Base-by-base conservation (phyloP, 2,329 filamentous ascomycete genomes). In the Acrodontium crateriforme region DNA sequence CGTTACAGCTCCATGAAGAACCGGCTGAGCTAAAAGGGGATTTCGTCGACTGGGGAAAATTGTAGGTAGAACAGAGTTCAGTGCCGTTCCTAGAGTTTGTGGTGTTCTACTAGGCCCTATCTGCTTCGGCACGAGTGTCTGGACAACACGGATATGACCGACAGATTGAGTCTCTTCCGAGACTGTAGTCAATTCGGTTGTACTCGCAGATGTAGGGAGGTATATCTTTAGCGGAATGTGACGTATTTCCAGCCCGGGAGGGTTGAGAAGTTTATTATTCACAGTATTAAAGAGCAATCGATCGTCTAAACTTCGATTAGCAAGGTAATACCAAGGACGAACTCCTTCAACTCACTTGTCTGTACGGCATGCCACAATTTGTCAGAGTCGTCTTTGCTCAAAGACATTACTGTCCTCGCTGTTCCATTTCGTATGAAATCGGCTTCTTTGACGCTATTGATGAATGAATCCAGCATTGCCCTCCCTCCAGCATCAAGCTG, bases 171-270 rank as follows among this genome's bases (percentile, higher is more conserved):
- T 42, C 18, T 50, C 47, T 28, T 50, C 47, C 7, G 38, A 35
- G 5, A 52, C 47, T 15, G 46, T 39, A 13, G 44, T 47, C 5
- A 59, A 55, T 1, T 56, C 34, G 11, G 38, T 38, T 19, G 28
- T 50, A 25, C 50, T 52, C 15, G 58, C 49, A 3, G 60, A 52
- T 32, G 68, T 62, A 0, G 79, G 71, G 0, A 95, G 72, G 55
- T 94, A 98, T 30, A 95, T 60, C 30, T 85, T 76, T 20, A 95
- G 58, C 0, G 89, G 89, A n/a, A 95, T 66, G 54, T 92, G 76
- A 35, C 76, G 76, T 28, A 94, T 67, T 11, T 75, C 70, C 5
- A 72, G 70, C 1, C 82, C 74, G 12, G 62, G 62, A 3, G 78
- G 70, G 45, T 80, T 78, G 36, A 95, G 69, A 3, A 94, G 69